These are phyloP conservation scores for Nyssa sinensis DNA, from an alignment of 148 eudicot species.

Conservation along the genomic window DNA sequence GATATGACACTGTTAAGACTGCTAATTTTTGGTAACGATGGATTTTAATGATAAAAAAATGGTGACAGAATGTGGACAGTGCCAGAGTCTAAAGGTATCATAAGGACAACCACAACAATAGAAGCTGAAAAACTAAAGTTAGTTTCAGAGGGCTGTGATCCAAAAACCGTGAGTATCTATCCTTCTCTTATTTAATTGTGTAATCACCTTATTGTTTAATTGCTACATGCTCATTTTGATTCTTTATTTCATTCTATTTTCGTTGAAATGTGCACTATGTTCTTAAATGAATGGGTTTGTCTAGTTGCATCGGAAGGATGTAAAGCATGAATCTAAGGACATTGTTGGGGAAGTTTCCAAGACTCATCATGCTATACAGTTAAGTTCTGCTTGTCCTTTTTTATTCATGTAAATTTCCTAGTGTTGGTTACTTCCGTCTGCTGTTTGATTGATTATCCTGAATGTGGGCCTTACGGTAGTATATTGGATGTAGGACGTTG, in stretches of 20 bases:
- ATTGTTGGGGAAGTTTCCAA: slow-evolving; percentile 34
- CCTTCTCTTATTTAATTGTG: no score
- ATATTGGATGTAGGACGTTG: slow-evolving; percentile 47
- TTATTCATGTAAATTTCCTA: not conserved
- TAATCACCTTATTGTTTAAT: no score
- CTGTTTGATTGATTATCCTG: slow-evolving; percentile 6
- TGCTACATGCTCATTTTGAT: not conserved
- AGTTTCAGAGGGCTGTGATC: slow-evolving; percentile 59
- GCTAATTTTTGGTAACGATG: not conserved
- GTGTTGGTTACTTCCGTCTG: not conserved
- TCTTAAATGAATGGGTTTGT: slow-evolving; percentile 13
- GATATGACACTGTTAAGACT: not conserved
- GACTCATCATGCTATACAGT: slow-evolving; percentile 48
- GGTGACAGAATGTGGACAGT: no score
- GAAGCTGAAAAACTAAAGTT: slow-evolving; percentile 59
- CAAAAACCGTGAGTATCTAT: slow-evolving; percentile 41
- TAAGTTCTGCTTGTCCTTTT: slow-evolving; percentile 30
- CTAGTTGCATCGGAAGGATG: slow-evolving; percentile 38
- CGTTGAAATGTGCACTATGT: not conserved
- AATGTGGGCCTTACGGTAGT: not conserved
- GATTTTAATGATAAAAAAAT: slow-evolving; percentile 21
- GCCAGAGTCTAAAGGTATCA: slow-evolving; percentile 62
- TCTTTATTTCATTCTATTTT: not conserved
- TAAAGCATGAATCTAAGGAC: slow-evolving; percentile 39
- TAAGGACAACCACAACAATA: slow-evolving; percentile 48